Conservation (phyloP, 1,139 yeast genomes). For the Pichia sp. region DNA sequence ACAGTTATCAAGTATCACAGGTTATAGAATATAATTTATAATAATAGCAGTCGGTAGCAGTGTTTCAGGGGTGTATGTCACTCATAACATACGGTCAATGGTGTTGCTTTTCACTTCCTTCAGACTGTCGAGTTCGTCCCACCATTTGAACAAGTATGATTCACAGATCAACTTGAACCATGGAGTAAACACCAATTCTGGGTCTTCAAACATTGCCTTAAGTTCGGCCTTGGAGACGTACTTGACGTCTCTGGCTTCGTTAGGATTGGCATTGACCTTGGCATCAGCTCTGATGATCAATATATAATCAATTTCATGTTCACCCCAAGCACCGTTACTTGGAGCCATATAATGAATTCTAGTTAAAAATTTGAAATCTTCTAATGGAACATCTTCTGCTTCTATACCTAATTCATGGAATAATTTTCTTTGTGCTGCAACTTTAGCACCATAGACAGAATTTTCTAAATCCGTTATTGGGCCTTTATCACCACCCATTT, state of each 20-base stretch:
- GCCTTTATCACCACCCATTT: slow-evolving; percentile 55
- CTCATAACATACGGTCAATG: slow-evolving; percentile 46
- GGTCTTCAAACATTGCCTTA: slow-evolving; percentile 71
- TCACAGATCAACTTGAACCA: slow-evolving; percentile 98
- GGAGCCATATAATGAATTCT: slow-evolving; percentile 96
- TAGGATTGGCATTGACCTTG: slow-evolving; percentile 51
- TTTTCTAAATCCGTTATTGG: slow-evolving; percentile 40
- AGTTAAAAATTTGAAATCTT: slow-evolving; percentile 77
- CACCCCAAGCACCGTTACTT: slow-evolving; percentile 88
- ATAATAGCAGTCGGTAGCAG: no score
- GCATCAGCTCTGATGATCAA: slow-evolving; percentile 71
- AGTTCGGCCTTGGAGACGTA: slow-evolving; percentile 73
- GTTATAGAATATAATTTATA: no score
- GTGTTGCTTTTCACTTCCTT: slow-evolving; percentile 44
- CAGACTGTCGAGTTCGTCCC: slow-evolving; percentile 69
- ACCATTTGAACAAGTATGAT: slow-evolving; percentile 89
- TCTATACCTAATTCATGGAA: slow-evolving; percentile 88
- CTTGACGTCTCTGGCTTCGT: slow-evolving; percentile 80
- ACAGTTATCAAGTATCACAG: no score
- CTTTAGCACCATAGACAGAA: slow-evolving; percentile 76
- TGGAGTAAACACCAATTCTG: slow-evolving; percentile 74
- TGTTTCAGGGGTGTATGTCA: no score
- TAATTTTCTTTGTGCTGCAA: slow-evolving; percentile 89
- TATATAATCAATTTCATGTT: slow-evolving; percentile 96
- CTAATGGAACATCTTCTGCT: slow-evolving; percentile 56